Base-by-base conservation (phyloP, 73 alveolate species). In the Blepharisma japonicum region DNA sequence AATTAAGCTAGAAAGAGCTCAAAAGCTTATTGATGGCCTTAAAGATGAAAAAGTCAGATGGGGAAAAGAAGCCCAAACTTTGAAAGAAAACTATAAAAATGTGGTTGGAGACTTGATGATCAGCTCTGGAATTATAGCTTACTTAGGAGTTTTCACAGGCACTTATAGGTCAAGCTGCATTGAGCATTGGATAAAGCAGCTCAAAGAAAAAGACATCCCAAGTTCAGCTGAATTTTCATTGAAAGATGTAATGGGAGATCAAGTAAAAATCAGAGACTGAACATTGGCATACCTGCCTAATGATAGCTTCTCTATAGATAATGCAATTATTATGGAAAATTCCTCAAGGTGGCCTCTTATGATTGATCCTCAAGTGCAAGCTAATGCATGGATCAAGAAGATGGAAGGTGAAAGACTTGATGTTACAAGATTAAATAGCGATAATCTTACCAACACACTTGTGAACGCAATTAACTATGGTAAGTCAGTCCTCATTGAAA, bases 361-460 rank as follows among this genome's bases (percentile, higher is more conserved):
- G 98, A 98, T 98, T 55, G 99, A 98, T 90, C 99, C 99, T 51
- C 98, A 98, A 83, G 87, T 91, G 84, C 98, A 98, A 90, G 99
- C 99, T 6, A 39, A 39, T 55, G 7, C 83, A 14, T 98, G 98
- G 98, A 94, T 97, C 72, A 94, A 88, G 80, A 86, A 83, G 27
- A 54, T 70, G 46, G 88, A 88, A 78, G 95, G 90, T 18, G 87
- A 68, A 46, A 51, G 83, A 72, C 86, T 81, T 6, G 18, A 48
- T 5, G 14, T 74, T 11, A 20, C 84, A 6, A 9, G 56, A 2
- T 6, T 14, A 70, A 70, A n/a, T 2, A n/a, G 72, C 68, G 55
- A 84, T 83, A n/a, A 72, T 71, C 32, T 84, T 79, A 6, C 88
- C 78, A 77, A 21, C 39, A n/a, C 71, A 78, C 77, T 4, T 18